phyloP scores from a whole-genome alignment of 208 protist genomes.

The Acanthamoeba comandoni region DNA sequence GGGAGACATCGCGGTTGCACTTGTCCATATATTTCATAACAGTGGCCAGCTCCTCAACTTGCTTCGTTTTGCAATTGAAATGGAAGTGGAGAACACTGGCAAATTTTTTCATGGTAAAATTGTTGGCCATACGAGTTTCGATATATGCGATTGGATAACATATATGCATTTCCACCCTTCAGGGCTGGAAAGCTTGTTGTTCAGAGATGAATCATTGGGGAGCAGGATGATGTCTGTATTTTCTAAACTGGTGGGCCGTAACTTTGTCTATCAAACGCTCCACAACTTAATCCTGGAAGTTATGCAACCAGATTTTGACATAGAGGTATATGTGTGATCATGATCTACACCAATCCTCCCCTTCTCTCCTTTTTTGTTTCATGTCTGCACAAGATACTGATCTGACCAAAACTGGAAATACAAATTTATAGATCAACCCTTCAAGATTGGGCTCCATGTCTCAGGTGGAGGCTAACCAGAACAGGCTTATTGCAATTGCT shows the following conservation, averaged over 20 bases:
- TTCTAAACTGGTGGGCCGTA: slow-evolving; percentile 27
- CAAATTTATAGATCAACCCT: too few relatives aligned
- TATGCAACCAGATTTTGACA: slow-evolving; percentile 40
- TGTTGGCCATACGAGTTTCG: neutral
- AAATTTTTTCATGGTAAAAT: neutral
- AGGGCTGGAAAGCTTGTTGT: slow-evolving; percentile 36
- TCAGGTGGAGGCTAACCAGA: too few relatives aligned
- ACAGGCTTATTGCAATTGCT: too few relatives aligned
- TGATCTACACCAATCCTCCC: neutral
- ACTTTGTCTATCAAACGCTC: slow-evolving; percentile 23
- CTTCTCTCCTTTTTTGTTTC: neutral
- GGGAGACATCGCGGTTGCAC: slow-evolving; percentile 39
- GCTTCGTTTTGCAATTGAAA: slow-evolving; percentile 29
- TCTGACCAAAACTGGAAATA: too few relatives aligned
- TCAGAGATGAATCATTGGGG: slow-evolving; percentile 38
- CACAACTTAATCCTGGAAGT: slow-evolving; percentile 33
- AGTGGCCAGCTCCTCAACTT: slow-evolving; percentile 44
- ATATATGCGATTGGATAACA: neutral
- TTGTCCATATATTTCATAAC: slow-evolving; percentile 58
- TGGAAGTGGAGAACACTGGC: slow-evolving; percentile 70
- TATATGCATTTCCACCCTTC: neutral
- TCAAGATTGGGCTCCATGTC: too few relatives aligned
- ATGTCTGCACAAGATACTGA: neutral
- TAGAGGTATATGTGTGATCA: too few relatives aligned
- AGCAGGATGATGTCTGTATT: slow-evolving; percentile 64